Evolutionary conservation across 208 protist species (phyloP).

Genomic region (Leishmania amazonensis): DNA sequence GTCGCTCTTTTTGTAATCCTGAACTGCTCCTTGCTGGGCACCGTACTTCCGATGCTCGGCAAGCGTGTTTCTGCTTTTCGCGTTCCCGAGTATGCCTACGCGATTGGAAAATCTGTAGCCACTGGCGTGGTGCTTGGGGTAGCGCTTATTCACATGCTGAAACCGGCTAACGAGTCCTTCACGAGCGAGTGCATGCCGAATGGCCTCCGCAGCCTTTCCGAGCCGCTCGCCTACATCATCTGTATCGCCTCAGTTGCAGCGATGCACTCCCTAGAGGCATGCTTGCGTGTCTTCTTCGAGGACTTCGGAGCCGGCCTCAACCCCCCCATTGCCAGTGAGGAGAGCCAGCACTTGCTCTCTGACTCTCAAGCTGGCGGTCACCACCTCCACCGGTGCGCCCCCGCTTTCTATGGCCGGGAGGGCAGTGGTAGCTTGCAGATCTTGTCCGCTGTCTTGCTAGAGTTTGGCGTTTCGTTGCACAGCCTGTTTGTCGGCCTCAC

Average conservation of each 20-base stretch:
- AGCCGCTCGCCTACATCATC: slow-evolving; percentile 35
- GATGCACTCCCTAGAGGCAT: slow-evolving; percentile 43
- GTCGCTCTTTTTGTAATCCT: slow-evolving; percentile 24
- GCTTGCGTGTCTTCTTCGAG: slow-evolving; percentile 20
- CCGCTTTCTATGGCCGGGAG: slow-evolving; percentile 2
- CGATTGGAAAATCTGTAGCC: slow-evolving; percentile 53
- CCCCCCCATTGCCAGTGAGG: slow-evolving; percentile 4
- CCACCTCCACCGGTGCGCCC: slow-evolving; percentile 11
- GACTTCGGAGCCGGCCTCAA: neutral
- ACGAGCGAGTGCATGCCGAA: slow-evolving; percentile 25
- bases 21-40: slow-evolving; percentile 36
- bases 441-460: slow-evolving; percentile 50
- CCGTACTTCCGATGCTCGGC: slow-evolving; percentile 47
- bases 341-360: slow-evolving; percentile 27
- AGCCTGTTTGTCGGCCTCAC: slow-evolving; percentile 72
- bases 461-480: slow-evolving; percentile 67
- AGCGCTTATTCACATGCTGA: slow-evolving; percentile 59
- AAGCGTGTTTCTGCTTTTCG: slow-evolving; percentile 39
- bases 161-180: slow-evolving; percentile 34
- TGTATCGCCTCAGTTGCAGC: slow-evolving; percentile 32
- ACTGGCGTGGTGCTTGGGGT: slow-evolving; percentile 67
- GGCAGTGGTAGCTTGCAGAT: slow-evolving; percentile 1
- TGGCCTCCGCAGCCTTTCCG: slow-evolving; percentile 15
- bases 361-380: neutral
- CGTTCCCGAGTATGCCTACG: slow-evolving; percentile 42